Conservation (phyloP, 805 yeast genomes). For the Metschnikowia kofuensis region DNA sequence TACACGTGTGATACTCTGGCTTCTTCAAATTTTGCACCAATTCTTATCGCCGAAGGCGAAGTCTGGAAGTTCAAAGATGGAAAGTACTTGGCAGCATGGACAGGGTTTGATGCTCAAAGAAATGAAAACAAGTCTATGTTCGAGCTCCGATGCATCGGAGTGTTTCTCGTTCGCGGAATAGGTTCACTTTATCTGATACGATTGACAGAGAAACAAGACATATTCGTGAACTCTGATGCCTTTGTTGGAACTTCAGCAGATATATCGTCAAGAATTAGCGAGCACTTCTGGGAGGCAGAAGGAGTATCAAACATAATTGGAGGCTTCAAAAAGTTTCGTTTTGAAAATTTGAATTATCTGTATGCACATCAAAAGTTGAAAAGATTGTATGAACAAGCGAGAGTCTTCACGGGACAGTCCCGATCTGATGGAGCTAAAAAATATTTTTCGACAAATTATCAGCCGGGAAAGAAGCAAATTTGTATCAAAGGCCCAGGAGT, state of each 20-base stretch:
- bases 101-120: constrained; percentile 10
- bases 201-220: constrained; percentile 4
- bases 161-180: constrained; percentile 8
- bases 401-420: too few species aligned
- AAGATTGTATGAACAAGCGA: too few species aligned
- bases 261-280: background rate
- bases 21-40: constrained; percentile 1
- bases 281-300: background rate
- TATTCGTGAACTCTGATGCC: background rate
- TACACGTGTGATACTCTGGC: constrained; percentile 6
- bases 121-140: background rate
- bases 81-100: constrained; percentile 12
- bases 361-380: background rate
- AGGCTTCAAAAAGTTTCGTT: too few species aligned
- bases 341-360: too few species aligned
- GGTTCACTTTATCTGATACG: constrained; percentile 3
- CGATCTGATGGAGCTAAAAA: too few species aligned
- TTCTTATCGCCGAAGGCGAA: constrained; percentile 5
- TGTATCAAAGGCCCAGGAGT: constrained; percentile 1
- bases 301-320: too few species aligned
- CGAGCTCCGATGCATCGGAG: constrained; percentile 5
- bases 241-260: constrained; percentile 3
- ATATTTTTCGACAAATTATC: too few species aligned
- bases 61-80: constrained; percentile 7
- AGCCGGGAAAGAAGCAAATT: background rate